Base-by-base conservation (phyloP, 2,329 filamentous ascomycete genomes). In the Aspergillaceae sp. region DNA sequence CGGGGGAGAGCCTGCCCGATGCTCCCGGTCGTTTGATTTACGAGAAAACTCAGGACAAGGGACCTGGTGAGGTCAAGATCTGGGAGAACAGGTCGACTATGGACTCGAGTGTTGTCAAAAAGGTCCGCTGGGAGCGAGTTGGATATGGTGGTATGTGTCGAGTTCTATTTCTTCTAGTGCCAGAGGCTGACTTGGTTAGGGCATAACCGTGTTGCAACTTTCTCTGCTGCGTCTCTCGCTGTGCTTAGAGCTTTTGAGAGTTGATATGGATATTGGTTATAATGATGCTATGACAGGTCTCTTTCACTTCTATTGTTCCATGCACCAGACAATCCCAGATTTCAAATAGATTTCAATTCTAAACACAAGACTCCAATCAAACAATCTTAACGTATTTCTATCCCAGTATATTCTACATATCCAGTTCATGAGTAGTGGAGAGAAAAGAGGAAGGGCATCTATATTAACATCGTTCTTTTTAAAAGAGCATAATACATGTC, bases 101-200 rank as follows among this genome's bases (percentile, higher is more conserved):
- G 7, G 30, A 49, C 1, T 37, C 42, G 9, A 42, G 46, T 7
- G 50, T 51, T 28, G 53, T 66, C 30, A 73, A 72, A 48, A 64
- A 51, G 36, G 64, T 72, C 4, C 54, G 66, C 29, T 73, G 70
- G 70, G 66, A 72, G 46, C 64, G 66, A 42, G 63, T 72, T 30
- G 55, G 58, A 44, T 67, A 71, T 44, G 70, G 70, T 43, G 70
- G 70, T 65, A 63, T 50, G 61, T 62, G 36, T n/a, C 11, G 7
- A 42, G 5, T 44, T 37, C 5, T 30, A 11, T 2, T 11, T 19
- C 30, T 40, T 41, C 7, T 41, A 27, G 33, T 40, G n/a, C 11
- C 10, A 2, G 10, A 33, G 19, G 10, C 9, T 40, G 33, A 30
- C 30, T 4, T 10, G 11, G 35, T n/a, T 43, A 69, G 66, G 66